Conservation (phyloP, 169 alveolate species). For the Plasmodium gaboni region DNA sequence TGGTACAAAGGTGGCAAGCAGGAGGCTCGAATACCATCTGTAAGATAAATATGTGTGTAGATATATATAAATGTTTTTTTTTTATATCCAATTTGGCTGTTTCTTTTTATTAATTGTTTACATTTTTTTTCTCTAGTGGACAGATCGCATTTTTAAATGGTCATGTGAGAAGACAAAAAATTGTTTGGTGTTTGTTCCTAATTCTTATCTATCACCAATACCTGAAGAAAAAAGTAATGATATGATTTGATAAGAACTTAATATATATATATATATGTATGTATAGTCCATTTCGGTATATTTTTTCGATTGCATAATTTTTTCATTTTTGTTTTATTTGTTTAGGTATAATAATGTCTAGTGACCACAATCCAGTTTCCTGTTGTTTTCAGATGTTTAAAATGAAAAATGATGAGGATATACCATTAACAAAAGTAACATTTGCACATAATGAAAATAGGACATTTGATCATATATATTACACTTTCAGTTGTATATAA, state of each 20-base stretch:
- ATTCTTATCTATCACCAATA: constrained; percentile 77
- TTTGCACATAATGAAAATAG: neutral
- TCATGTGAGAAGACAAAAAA: constrained; percentile 79
- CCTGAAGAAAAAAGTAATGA: constrained; percentile 75
- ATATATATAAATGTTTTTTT: neutral
- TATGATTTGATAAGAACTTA: neutral
- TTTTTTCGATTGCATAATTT: neutral
- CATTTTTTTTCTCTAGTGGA: constrained; percentile 76
- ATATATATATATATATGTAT: constrained; percentile 1
- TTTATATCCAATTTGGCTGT: neutral
- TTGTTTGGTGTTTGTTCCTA: constrained; percentile 81
- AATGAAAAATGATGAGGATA: constrained; percentile 67
- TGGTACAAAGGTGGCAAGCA: constrained; percentile 88
- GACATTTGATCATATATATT: neutral
- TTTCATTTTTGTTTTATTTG: neutral
- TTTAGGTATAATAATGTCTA: constrained; percentile 79
- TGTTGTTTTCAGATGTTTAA: constrained; percentile 81
- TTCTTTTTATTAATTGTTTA: neutral
- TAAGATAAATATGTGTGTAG: neutral
- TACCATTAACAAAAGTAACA: constrained; percentile 59
- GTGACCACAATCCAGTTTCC: constrained; percentile 86
- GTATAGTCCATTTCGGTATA: too few relatives aligned
- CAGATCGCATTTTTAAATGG: constrained; percentile 87
- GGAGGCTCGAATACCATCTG: constrained; percentile 87
- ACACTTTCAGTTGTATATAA: neutral